Base-by-base conservation (phyloP, 2,329 filamentous ascomycete species). In the Colletotrichum kahawae region DNA sequence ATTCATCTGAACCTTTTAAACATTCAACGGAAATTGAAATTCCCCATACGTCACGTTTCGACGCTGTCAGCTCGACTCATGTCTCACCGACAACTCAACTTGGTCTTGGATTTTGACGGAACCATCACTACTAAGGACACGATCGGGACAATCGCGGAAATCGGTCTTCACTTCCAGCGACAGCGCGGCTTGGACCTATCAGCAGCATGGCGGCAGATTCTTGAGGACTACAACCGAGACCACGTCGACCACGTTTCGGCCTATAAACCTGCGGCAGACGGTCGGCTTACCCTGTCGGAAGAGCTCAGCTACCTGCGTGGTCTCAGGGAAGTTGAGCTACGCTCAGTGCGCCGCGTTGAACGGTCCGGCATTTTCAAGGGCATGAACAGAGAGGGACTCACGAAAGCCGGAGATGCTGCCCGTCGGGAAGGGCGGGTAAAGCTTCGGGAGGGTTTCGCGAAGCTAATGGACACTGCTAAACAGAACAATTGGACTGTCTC, bases 71-170 rank as follows among this genome's bases (percentile, higher is more conserved):
- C 43, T 7, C 48, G 18, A 29, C 57, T 63, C 33, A 83, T 76
- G 71, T 21, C 38, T 38, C 31, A 9, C 2, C 24, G 24, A 29
- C 7, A 56, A 3, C 56, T 88, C 85, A 84, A 85, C 76, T 82
- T 92, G 54, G 80, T 92, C 43, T 84, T 92, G 24, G 90, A 92
- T 79, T 92, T 92, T 80, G 90, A 92, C 81, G 89, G 89, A 75
- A 92, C 90, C 18, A 90, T 92, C 77, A 91, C 90, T 21, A 82
- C 83, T 14, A 75, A 85, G 34, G 90, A 92, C 82, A 91, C 90
- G 54, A 88, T 91, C 54, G 80, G 82, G 70, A 81, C 84, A 54
- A 85, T 92, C 6, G 88, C 86, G 60, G 78, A 83, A 21, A 84
- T 84, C 29, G 87, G 63, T 86, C 68, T 85, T 90, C 57, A 77